phyloP scores from a whole-genome alignment of 2,329 filamentous ascomycete species.

The Oidium heveae region DNA sequence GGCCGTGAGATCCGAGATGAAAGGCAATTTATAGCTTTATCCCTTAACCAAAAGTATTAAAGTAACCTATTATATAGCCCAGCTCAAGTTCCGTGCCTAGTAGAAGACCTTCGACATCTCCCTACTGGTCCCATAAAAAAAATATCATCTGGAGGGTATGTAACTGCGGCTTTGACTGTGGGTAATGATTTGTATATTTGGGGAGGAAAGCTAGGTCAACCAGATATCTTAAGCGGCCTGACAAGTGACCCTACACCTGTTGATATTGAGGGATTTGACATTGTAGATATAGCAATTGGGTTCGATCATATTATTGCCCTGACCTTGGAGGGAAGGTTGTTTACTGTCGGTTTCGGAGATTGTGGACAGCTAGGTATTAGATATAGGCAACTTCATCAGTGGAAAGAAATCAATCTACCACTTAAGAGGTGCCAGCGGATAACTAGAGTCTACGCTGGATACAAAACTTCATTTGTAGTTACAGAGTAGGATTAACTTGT shows the following conservation, averaged over 20 bases:
- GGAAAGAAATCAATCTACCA: conserved; percentile 8
- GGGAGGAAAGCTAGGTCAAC: conserved; percentile 19
- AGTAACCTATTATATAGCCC: conserved; percentile 12
- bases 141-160: conserved; percentile 27
- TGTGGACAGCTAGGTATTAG: conserved; percentile 33
- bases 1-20: conserved; percentile 20
- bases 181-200: conserved; percentile 35
- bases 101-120: conserved; percentile 26
- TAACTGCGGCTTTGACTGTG: conserved; percentile 29
- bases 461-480: conserved; percentile 13
- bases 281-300: conserved; percentile 31
- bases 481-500: conserved; percentile 3
- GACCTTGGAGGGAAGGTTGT: conserved; percentile 23
- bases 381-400: conserved; percentile 4
- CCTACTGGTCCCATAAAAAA: conserved; percentile 25
- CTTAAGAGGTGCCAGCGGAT: conserved; percentile 7
- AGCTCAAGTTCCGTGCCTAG: conserved; percentile 19
- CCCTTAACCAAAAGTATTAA: background rate
- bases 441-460: conserved; percentile 10
- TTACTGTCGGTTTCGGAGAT: conserved; percentile 27
- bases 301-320: conserved; percentile 32
- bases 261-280: conserved; percentile 21
- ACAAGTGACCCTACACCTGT: conserved; percentile 7
- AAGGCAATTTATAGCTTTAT: conserved; percentile 2
- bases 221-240: conserved; percentile 5